phyloP scores from a whole-genome alignment of 805 yeast species.

The Ogataea glucozyma region DNA sequence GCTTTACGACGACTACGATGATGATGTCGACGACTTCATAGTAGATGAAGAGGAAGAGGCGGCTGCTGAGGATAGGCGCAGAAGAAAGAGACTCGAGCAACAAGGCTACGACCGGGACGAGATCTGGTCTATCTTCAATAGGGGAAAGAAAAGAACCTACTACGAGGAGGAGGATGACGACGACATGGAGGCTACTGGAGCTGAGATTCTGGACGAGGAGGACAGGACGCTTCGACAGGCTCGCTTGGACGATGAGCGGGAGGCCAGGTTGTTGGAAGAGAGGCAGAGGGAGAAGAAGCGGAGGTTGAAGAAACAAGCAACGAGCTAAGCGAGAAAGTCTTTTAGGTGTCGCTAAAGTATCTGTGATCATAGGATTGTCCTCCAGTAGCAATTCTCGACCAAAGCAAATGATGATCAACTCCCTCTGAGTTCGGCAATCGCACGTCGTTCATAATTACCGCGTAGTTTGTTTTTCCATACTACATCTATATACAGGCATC shows the following conservation, averaged over 20 bases:
- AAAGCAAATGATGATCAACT: no score
- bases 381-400: no score
- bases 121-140: conserved; percentile 83
- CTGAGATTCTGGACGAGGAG: conserved; percentile 85
- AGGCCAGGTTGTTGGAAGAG: conserved; percentile 58
- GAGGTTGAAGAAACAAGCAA: conserved; percentile 45
- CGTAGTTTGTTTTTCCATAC: no score
- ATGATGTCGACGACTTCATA: conserved; percentile 61
- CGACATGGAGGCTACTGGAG: conserved; percentile 95
- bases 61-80: conserved; percentile 6
- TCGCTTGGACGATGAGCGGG: conserved; percentile 71
- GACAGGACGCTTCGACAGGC: conserved; percentile 66
- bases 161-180: conserved; percentile 53
- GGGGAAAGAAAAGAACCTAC: conserved; percentile 54
- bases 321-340: no score
- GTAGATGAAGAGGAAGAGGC: conserved; percentile 51
- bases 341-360: no score
- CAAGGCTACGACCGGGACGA: conserved; percentile 77
- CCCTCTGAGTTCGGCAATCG: no score
- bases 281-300: conserved; percentile 46
- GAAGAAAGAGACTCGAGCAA: conserved; percentile 6
- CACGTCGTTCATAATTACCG: no score
- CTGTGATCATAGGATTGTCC: no score
- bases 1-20: conserved; percentile 46
- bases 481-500: not conserved